phyloP scores from a whole-genome alignment of 257 asterid genomes.

The Henckelia pumila region DNA sequence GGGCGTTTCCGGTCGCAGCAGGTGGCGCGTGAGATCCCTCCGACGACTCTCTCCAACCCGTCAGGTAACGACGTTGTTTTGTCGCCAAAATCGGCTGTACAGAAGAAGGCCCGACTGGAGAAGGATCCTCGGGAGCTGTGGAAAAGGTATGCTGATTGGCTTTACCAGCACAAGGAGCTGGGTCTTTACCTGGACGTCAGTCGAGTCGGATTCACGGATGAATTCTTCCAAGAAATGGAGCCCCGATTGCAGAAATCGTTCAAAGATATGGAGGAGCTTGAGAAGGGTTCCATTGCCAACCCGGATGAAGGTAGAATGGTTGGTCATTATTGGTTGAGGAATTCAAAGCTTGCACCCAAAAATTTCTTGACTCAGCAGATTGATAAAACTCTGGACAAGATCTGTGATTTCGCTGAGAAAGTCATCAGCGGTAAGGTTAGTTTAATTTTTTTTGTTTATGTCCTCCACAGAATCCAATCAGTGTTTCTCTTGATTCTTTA shows the following conservation, averaged over 20 bases:
- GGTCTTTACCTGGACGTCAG: constrained; percentile 87
- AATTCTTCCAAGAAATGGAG: constrained; percentile 77
- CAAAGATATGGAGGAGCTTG: constrained; percentile 75
- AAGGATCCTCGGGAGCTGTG: constrained; percentile 72
- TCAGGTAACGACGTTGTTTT: constrained; percentile 31
- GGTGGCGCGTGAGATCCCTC: constrained; percentile 80
- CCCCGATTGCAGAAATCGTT: constrained; percentile 73
- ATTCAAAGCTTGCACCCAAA: constrained; percentile 77
- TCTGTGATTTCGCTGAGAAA: constrained; percentile 64
- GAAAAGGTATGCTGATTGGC: constrained; percentile 87
- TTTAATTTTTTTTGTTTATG: background rate
- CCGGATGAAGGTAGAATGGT: constrained; percentile 99
- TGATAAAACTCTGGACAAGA: constrained; percentile 61
- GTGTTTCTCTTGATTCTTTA: background rate
- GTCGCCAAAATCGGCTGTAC: constrained; percentile 21
- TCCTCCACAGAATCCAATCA: background rate
- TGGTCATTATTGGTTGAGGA: constrained; percentile 94
- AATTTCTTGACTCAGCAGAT: constrained; percentile 58
- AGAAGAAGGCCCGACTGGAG: constrained; percentile 31
- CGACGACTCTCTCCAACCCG: constrained; percentile 34
- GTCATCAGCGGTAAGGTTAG: constrained; percentile 99
- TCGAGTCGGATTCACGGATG: constrained; percentile 85
- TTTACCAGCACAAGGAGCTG: constrained; percentile 93
- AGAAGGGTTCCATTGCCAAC: constrained; percentile 93
- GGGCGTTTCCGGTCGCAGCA: constrained; percentile 34